Evolutionary conservation across 306 rosid genomes (phyloP), one percentile per base, ranked within the genome.

Genomic region (Sesbania bispinosa): DNA sequence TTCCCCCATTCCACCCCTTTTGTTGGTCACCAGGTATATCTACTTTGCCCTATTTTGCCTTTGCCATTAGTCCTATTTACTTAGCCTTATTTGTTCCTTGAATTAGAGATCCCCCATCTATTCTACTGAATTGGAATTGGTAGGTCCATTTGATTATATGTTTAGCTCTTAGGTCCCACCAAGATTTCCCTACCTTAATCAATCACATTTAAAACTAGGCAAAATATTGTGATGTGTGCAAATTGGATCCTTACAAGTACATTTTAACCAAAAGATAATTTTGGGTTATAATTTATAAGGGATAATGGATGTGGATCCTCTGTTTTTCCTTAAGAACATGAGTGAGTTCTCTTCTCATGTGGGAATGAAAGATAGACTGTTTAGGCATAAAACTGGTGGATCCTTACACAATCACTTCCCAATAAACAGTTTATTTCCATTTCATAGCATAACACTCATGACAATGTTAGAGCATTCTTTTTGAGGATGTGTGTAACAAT

Each of bases 1-100:
- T 48, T 62, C 77, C 68, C 65, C 66, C 84, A 81, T 86, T 64
- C 93, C 96, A 23, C 6, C 77, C 1, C 0, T 80, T 2, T 78
- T 90, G 38, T 78, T 77, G 72, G 18, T 74, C 79, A 50, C 87
- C 27, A 85, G 89, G 93, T 90, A 85, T 26, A 47, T 52, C 2
- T 71, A n/a, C 16, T 46, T 18, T 16, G 0, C 73, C 62, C 67
- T 42, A 10, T 20, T 18, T 53, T 67, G 27, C 41, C 53, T 60
- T 59, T 58, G 21, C 5, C 32, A 42, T 62, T 65, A 18, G 48
- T 63, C 30, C 1, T 36, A 72, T 11, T 45, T 45, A 6, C 21
- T 61, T n/a, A 2, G 33, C 26, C 41, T 35, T 61, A 9, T 36
- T 48, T 69, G 52, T 2, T 35, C 9, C 65, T 46, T 52, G 47